These are phyloP conservation scores for Trichophyton verrucosum DNA, from an alignment of 2,329 filamentous ascomycete species.

Conservation along the genomic window DNA sequence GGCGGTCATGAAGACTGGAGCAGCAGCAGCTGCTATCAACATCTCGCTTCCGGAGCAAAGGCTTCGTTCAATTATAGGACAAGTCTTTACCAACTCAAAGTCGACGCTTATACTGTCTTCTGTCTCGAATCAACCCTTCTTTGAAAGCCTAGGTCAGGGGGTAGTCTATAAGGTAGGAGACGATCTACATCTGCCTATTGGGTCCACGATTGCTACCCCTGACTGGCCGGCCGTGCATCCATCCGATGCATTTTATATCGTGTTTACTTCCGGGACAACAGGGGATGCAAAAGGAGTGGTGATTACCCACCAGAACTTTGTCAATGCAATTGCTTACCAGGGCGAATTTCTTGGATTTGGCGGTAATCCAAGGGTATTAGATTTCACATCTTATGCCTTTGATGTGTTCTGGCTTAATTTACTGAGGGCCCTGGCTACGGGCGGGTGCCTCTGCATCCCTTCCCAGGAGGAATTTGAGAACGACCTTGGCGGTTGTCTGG, in stretches of 20 bases:
- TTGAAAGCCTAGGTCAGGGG: neutral
- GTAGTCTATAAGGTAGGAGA: neutral
- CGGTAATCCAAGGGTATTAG: slow-evolving; percentile 42
- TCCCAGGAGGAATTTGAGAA: slow-evolving; percentile 37
- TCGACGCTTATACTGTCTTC: slow-evolving; percentile 7
- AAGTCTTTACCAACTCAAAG: neutral
- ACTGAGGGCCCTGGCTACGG: slow-evolving; percentile 37
- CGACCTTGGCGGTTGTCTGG: slow-evolving; percentile 39
- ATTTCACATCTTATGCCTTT: slow-evolving; percentile 24
- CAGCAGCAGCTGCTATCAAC: slow-evolving; percentile 11
- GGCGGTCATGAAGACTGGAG: slow-evolving; percentile 12
- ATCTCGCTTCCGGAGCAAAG: slow-evolving; percentile 20
- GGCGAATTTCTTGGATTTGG: neutral
- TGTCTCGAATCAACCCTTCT: neutral
- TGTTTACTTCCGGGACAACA: slow-evolving; percentile 20
- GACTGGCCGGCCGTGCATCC: slow-evolving; percentile 8
- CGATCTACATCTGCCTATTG: neutral
- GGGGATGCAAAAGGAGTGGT: slow-evolving; percentile 6
- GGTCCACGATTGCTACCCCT: neutral
- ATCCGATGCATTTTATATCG: slow-evolving; percentile 39
- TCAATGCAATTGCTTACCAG: neutral
- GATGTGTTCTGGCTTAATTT: slow-evolving; percentile 3
- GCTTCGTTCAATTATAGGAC: slow-evolving; percentile 19
- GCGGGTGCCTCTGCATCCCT: slow-evolving; percentile 49
- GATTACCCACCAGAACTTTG: neutral